phyloP scores from a whole-genome alignment of 2,329 filamentous ascomycete species.

The Thielaviopsis ethacetica region DNA sequence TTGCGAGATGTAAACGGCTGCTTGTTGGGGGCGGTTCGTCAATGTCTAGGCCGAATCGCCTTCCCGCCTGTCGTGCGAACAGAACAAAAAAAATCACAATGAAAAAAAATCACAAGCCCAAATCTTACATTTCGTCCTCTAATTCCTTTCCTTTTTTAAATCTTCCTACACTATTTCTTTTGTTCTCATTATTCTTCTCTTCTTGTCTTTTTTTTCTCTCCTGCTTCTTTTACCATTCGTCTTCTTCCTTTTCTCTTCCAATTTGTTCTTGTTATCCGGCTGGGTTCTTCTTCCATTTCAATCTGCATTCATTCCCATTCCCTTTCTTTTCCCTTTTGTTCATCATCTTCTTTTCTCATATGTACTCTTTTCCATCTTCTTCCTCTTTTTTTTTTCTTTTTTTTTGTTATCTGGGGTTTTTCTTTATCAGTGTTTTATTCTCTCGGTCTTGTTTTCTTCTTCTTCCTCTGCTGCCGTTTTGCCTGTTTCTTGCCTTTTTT shows the following conservation, averaged over 20 bases:
- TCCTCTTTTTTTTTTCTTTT: background rate
- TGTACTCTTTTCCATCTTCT: background rate
- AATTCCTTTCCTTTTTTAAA: background rate
- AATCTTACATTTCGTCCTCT: background rate
- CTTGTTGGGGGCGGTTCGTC: too few species aligned
- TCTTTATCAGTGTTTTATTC: too few species aligned
- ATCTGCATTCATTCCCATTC: background rate
- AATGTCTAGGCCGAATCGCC: too few species aligned
- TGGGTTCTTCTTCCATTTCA: background rate
- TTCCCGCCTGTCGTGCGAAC: too few species aligned
- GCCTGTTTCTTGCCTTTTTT: too few species aligned
- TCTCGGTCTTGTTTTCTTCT: background rate
- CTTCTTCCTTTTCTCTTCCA: background rate
- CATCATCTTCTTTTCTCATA: background rate
- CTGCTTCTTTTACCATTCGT: background rate
- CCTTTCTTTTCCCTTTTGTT: background rate
- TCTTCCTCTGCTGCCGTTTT: too few species aligned
- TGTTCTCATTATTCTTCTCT: background rate
- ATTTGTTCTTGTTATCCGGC: background rate
- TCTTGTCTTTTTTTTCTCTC: background rate
- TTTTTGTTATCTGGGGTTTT: background rate
- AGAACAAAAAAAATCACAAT: background rate
- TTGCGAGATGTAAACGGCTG: too few species aligned
- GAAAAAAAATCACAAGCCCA: background rate
- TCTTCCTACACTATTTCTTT: background rate